Conservation (phyloP, 176 grass and related monocot genomes). For the Triticum monococcum region DNA sequence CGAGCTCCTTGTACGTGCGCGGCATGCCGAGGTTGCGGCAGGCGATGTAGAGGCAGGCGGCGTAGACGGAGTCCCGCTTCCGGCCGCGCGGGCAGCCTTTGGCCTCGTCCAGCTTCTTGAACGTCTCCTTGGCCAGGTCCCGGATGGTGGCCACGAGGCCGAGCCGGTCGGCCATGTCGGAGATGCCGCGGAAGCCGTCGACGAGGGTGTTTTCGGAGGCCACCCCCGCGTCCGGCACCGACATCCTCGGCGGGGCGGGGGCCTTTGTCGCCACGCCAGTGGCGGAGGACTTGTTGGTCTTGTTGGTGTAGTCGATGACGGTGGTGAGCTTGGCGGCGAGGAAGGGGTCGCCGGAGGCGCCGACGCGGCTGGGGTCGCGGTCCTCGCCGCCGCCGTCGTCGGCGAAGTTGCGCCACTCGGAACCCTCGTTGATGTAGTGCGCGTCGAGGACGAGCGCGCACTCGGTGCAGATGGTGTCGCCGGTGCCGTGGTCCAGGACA, state of each 20-base stretch:
- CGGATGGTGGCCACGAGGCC: conserved; percentile 35
- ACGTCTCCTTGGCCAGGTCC: conserved; percentile 27
- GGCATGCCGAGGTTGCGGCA: conserved; percentile 45
- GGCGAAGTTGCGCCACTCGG: conserved; percentile 56
- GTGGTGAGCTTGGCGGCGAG: conserved; percentile 23
- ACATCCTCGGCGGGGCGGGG: background rate
- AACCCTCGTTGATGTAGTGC: conserved; percentile 45
- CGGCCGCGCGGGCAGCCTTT: background rate
- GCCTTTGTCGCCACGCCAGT: background rate
- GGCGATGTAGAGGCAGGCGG: conserved; percentile 42
- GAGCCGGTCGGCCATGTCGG: conserved; percentile 45
- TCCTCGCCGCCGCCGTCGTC: conserved; percentile 42
- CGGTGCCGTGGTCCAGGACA: conserved; percentile 42
- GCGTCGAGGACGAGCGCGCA: conserved; percentile 53
- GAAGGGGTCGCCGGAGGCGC: conserved; percentile 37
- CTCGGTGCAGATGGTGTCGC: conserved; percentile 59
- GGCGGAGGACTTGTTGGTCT: background rate
- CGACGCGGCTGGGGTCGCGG: conserved; percentile 51
- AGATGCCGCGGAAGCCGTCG: conserved; percentile 20
- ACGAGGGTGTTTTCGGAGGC: background rate
- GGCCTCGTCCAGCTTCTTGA: conserved; percentile 18
- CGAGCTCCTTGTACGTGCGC: conserved; percentile 42
- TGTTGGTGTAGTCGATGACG: background rate
- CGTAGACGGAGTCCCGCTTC: conserved; percentile 28
- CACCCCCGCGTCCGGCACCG: background rate